Conservation (phyloP, 495 filamentous ascomycete species). For the Podospora pseudopauciseta region DNA sequence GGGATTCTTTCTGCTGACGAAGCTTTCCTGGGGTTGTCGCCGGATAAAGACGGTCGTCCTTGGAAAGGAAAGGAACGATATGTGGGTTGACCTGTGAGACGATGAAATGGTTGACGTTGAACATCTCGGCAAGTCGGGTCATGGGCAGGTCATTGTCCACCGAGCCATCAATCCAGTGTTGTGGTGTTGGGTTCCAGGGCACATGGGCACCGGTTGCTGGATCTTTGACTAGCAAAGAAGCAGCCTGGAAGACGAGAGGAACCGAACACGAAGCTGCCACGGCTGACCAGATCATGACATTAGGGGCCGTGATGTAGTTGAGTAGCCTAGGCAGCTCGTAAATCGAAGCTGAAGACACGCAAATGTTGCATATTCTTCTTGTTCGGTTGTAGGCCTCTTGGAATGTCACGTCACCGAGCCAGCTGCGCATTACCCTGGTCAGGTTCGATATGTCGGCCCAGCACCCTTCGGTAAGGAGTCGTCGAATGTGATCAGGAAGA, state of each 20-base stretch:
- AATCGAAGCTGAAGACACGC: slow-evolving; percentile 79
- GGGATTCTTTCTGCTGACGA: slow-evolving; percentile 24
- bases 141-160: slow-evolving; percentile 94
- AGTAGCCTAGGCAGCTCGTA: slow-evolving; percentile 83
- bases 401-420: slow-evolving; percentile 87
- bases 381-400: slow-evolving; percentile 94
- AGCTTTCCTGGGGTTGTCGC: slow-evolving; percentile 39
- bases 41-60: slow-evolving; percentile 57
- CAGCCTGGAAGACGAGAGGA: slow-evolving; percentile 77
- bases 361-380: slow-evolving; percentile 84
- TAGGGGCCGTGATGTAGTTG: slow-evolving; percentile 90
- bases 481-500: slow-evolving; percentile 62
- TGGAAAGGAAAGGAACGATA: slow-evolving; percentile 79
- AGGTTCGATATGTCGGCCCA: slow-evolving; percentile 81
- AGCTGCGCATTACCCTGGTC: slow-evolving; percentile 69
- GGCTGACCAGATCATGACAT: slow-evolving; percentile 95
- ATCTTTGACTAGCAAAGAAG: slow-evolving; percentile 77
- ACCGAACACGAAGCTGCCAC: slow-evolving; percentile 94
- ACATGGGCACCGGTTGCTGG: slow-evolving; percentile 71
- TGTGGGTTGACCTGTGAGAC: slow-evolving; percentile 96
- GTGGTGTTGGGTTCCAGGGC: slow-evolving; percentile 79
- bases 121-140: slow-evolving; percentile 88
- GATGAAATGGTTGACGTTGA: slow-evolving; percentile 97
- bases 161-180: slow-evolving; percentile 87
- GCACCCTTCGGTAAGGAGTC: slow-evolving; percentile 75